A percentile compares a stretch with the other conserved stretches of the same genome.
Conservation (phyloP, 2,329 filamentous ascomycete species). For the Penicillium psychrosexuale region DNA sequence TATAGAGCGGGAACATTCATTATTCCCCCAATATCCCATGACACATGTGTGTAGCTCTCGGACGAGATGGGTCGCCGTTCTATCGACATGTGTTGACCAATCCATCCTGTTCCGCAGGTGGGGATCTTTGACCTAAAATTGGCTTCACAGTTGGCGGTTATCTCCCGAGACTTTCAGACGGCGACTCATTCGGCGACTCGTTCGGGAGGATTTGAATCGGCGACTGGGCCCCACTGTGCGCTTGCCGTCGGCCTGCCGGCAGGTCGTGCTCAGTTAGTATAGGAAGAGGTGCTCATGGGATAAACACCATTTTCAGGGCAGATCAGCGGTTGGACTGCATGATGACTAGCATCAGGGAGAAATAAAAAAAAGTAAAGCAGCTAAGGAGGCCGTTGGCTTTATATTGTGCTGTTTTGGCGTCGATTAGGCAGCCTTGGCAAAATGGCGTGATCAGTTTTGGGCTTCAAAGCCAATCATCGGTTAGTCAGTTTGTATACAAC, state of each 20-base stretch:
- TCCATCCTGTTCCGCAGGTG: not conserved
- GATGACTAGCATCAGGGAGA: not conserved
- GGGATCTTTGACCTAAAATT: not conserved
- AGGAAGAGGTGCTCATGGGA: not conserved
- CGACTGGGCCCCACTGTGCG: slow-evolving; percentile 24
- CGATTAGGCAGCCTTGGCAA: slow-evolving; percentile 29
- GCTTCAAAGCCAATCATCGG: slow-evolving; percentile 8
- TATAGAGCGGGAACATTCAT: slow-evolving; percentile 3
- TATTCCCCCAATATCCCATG: not conserved
- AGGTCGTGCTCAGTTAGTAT: slow-evolving; percentile 7
- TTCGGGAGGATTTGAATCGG: not conserved
- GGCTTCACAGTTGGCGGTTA: not conserved
- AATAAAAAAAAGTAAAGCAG: not conserved
- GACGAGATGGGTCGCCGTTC: slow-evolving; percentile 4
- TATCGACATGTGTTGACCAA: not conserved
- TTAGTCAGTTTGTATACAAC: too few species aligned
- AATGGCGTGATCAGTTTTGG: slow-evolving; percentile 32
- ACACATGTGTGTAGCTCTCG: slow-evolving; percentile 4
- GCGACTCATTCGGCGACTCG: not conserved
- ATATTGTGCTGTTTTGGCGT: slow-evolving; percentile 23
- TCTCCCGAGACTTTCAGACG: not conserved
- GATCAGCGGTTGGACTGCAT: not conserved
- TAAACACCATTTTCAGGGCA: not conserved
- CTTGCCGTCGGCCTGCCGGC: slow-evolving; percentile 28
- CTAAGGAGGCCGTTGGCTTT: slow-evolving; percentile 25